Conservation (phyloP, 2,329 filamentous ascomycete species). For the Fusarium chaquense region DNA sequence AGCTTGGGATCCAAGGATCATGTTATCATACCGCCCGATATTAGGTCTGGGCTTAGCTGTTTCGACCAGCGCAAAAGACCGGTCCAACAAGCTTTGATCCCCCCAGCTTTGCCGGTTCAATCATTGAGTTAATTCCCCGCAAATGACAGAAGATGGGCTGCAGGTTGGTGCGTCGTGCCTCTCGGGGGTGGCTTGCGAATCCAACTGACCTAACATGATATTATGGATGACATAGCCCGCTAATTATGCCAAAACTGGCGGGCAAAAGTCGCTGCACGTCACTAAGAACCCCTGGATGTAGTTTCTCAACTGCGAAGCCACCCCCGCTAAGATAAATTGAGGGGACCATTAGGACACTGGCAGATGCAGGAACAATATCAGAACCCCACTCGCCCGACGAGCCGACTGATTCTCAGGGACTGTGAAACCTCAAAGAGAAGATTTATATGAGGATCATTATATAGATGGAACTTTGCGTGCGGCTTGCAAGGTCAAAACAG, state of each 20-base stretch:
- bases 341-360: constrained; percentile 19
- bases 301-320: constrained; percentile 34
- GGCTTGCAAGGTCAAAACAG: background rate
- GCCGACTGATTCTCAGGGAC: constrained; percentile 38
- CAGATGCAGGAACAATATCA: constrained; percentile 52
- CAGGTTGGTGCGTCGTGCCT: constrained; percentile 6
- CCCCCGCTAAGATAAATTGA: constrained; percentile 43
- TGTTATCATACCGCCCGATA: constrained; percentile 9
- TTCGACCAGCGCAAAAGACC: constrained; percentile 30
- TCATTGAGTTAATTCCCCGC: constrained; percentile 28
- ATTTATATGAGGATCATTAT: constrained; percentile 21
- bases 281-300: constrained; percentile 30
- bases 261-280: constrained; percentile 12
- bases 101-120: constrained; percentile 28
- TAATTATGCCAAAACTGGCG: constrained; percentile 17
- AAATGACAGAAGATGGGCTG: constrained; percentile 14
- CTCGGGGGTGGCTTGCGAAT: constrained; percentile 1
- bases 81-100: constrained; percentile 38
- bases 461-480: background rate
- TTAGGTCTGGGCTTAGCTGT: constrained; percentile 28
- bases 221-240: constrained; percentile 1
- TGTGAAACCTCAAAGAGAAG: constrained; percentile 8
- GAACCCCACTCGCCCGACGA: constrained; percentile 46
- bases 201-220: background rate
- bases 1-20: constrained; percentile 28